phyloP scores from a whole-genome alignment of 306 rosid genomes.

The Lotus japonicus region DNA sequence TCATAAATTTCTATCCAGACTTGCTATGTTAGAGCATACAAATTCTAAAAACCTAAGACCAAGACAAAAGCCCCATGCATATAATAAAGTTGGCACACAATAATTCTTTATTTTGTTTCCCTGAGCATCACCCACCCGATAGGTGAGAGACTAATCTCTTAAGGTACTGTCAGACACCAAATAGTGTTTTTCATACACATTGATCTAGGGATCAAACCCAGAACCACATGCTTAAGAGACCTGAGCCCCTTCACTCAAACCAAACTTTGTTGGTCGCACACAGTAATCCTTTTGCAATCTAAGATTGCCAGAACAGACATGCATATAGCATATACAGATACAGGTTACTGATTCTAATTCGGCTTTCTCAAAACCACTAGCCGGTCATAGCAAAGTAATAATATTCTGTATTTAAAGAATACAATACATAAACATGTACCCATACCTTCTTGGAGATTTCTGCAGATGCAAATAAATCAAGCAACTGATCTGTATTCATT shows the following conservation, averaged over 20 bases:
- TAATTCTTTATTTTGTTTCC: no score
- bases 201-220: no score
- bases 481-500: slow-evolving; percentile 98
- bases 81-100: not conserved
- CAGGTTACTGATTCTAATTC: not conserved
- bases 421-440: not conserved
- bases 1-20: not conserved
- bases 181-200: no score
- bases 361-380: not conserved
- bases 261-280: not conserved
- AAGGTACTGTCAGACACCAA: no score
- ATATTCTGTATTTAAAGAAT: not conserved
- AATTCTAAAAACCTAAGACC: not conserved
- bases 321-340: not conserved
- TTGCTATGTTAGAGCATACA: not conserved
- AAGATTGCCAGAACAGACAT: not conserved
- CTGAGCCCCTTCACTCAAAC: no score
- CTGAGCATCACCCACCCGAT: no score
- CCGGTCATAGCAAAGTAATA: not conserved
- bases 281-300: not conserved
- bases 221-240: no score
- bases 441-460: slow-evolving; percentile 68
- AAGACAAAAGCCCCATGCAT: not conserved
- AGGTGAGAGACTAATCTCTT: no score
- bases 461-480: slow-evolving; percentile 86